Conservation (phyloP, 2,329 filamentous ascomycete genomes). For the Neospermospora avenae region DNA sequence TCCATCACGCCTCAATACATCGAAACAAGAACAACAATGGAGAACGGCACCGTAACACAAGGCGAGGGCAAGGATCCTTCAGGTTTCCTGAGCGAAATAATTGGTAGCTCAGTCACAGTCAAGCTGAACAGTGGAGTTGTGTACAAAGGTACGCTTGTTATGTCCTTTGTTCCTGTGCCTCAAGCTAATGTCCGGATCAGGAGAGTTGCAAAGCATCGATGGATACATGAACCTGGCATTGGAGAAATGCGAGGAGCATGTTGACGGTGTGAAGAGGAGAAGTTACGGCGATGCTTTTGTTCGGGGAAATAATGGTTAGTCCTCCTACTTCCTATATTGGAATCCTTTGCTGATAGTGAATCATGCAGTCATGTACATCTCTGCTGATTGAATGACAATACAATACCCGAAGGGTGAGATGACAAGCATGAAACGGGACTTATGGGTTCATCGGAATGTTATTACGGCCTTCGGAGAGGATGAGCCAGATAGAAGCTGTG, state of each 20-base stretch:
- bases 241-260: slow-evolving; percentile 90
- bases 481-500: background rate
- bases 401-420: background rate
- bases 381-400: slow-evolving; percentile 27
- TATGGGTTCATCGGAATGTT: slow-evolving; percentile 7
- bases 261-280: slow-evolving; percentile 77
- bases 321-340: background rate
- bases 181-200: slow-evolving; percentile 44
- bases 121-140: slow-evolving; percentile 98
- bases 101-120: slow-evolving; percentile 88
- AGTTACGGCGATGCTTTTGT: slow-evolving; percentile 95
- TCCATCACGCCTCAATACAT: slow-evolving; percentile 1
- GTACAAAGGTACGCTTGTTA: slow-evolving; percentile 72
- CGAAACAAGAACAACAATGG: slow-evolving; percentile 51
- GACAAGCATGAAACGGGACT: slow-evolving; percentile 14
- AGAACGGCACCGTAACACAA: slow-evolving; percentile 61
- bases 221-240: slow-evolving; percentile 99
- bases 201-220: slow-evolving; percentile 93
- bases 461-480: slow-evolving; percentile 7
- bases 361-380: slow-evolving; percentile 35
- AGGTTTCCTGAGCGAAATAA: slow-evolving; percentile 89
- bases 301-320: slow-evolving; percentile 86
- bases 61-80: slow-evolving; percentile 87
- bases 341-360: slow-evolving; percentile 8
- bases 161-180: background rate